Percentiles rank a stretch among this genome's conserved stretches.
phyloP scores from a whole-genome alignment of 495 filamentous ascomycete species.

The Penicillium robsamsonii region DNA sequence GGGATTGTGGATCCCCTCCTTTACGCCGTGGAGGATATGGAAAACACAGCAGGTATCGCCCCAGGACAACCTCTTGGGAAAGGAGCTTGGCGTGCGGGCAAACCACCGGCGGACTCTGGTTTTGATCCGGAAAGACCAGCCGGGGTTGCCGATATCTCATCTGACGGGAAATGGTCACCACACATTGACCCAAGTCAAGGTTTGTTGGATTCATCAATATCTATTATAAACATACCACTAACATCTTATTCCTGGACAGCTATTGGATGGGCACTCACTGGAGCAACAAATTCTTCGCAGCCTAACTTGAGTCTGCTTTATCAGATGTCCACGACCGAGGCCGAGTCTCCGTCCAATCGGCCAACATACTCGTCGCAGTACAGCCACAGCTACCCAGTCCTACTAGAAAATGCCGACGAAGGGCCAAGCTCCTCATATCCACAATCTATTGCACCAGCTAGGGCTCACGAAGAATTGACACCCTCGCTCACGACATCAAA shows the following conservation, averaged over 20 bases:
- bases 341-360: slow-evolving; percentile 20
- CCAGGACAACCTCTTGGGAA: slow-evolving; percentile 40
- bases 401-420: slow-evolving; percentile 23
- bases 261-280: slow-evolving; percentile 75
- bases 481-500: slow-evolving; percentile 19
- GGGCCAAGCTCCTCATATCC: slow-evolving; percentile 25
- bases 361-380: slow-evolving; percentile 34
- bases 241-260: slow-evolving; percentile 40
- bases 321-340: slow-evolving; percentile 47
- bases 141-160: slow-evolving; percentile 26
- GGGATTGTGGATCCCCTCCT: slow-evolving; percentile 79
- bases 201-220: slow-evolving; percentile 31
- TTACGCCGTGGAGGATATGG: slow-evolving; percentile 74
- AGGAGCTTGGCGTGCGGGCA: slow-evolving; percentile 43
- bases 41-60: slow-evolving; percentile 51
- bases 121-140: slow-evolving; percentile 25
- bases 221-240: slow-evolving; percentile 24
- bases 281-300: slow-evolving; percentile 77
- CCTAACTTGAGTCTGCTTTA: slow-evolving; percentile 74
- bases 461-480: slow-evolving; percentile 17
- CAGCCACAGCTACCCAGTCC: slow-evolving; percentile 33
- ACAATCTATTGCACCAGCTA: slow-evolving; percentile 18
- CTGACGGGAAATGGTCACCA: slow-evolving; percentile 41
- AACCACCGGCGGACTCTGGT: slow-evolving; percentile 25
- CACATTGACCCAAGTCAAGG: slow-evolving; percentile 53